Base-by-base conservation (phyloP, 768 basidiomycete species). In the Boletus rex-veris region DNA sequence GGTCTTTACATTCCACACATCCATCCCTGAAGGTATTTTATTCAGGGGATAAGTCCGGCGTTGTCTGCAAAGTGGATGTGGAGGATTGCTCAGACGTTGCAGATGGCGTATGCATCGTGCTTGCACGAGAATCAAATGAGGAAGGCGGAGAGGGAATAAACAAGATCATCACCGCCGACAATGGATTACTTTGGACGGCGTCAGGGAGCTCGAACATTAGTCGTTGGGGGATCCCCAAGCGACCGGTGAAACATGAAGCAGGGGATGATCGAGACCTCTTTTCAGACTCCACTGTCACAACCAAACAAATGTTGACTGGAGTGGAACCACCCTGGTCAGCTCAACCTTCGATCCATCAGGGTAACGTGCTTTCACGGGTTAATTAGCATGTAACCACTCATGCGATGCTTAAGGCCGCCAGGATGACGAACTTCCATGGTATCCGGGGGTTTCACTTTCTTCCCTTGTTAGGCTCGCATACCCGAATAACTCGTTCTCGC, bases 11-110 rank as follows among this genome's bases (percentile, higher is more conserved):
- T 65, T 96, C 94, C 9, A 78, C 83, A 0, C 94, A 98, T 67
- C 91, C 94, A 0, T 84, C 87, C 8, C 77, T 99, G 48, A 84
- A 84, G 67, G 78, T 84, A 2, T 99, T 99, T 74, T 98, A 96
- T 72, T 97, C 95, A 0, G 97, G 96, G 10, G 96, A 98, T 62
- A 81, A 90, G 28, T 83, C 88, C 4, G 97, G 96, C n/a, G 75
- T 86, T 53, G 84, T 98, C 7, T 92, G 91, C 68, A 85, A 85
- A 58, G 86, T 94, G n/a, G 97, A 99, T 61, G 82, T 96, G 3
- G 91, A 94, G 61, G 84, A 81, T 37, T 88, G 84, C 55, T 71
- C 78, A 14, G 90, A 94, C 52, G 78, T 96, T 26, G 82, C 87
- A 2, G 92, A 97, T 43, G 97, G 91, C 30, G 90, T 93, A 69